Evolutionary conservation across 768 basidiomycete species (phyloP), one percentile per base, ranked within the genome.

Genomic region (Suillus lakei): DNA sequence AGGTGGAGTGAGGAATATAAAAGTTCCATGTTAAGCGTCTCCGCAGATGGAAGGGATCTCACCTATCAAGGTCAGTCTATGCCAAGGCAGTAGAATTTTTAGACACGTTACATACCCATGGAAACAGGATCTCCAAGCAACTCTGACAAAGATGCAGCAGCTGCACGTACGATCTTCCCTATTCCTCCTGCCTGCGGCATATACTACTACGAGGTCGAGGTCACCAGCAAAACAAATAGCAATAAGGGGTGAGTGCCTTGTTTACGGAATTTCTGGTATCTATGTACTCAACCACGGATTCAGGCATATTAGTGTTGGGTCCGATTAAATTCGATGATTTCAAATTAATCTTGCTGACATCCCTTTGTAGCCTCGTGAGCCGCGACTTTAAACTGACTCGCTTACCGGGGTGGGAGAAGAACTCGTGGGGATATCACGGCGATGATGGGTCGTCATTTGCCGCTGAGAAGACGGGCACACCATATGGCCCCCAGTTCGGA

Each of bases 341-440:
- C 26, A 21, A 46, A 48, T 68, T 58, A 60, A 65, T 71, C 30
- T 23, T 3, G 26, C 58, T 59, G 46, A 74, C 44, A 63, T 67
- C 13, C 64, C 36, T 50, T 54, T 36, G 38, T 64, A 94, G 92
- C 26, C 91, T 96, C 75, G 84, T 90, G 55, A 84, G 85, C 10
- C 83, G 81, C 16, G 85, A 85, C 51, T 88, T 91, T 60, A 87
- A 86, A 71, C 78, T 91, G 60, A 85, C 86, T 36, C 89, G 93
- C 60, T 85, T 96, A 38, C 95, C 95, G 41, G 95, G 95, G 26
- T 93, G 91, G 91, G 92, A 95, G 74, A 80, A 83, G 64, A 85
- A 87, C 67, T 95, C 93, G 6, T 96, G 94, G 92, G 95, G 94
- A 61, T 97, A 95, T 74, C 91, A 95, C 70, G 94, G 91, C n/a